Conservation (phyloP, 208 protist species). For the Crithidia mellificae region DNA sequence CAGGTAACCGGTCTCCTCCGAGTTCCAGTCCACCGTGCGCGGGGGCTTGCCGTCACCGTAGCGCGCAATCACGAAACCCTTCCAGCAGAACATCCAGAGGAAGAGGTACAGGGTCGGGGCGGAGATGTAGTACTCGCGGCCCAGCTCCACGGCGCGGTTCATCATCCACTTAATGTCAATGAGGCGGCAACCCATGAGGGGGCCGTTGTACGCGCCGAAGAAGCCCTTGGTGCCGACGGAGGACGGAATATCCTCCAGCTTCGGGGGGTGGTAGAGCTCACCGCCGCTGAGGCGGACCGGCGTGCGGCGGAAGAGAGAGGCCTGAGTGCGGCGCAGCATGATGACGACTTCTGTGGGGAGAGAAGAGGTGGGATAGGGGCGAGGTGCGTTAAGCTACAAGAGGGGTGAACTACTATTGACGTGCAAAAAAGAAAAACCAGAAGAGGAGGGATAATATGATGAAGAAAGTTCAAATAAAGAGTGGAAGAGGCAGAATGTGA, state of each 20-base stretch:
- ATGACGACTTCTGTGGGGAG: slow-evolving; percentile 3
- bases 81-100: slow-evolving; percentile 88
- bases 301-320: slow-evolving; percentile 72
- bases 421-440: background rate
- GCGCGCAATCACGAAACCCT: slow-evolving; percentile 67
- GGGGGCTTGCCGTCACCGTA: slow-evolving; percentile 87
- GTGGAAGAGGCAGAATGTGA: background rate
- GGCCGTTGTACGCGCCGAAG: slow-evolving; percentile 80
- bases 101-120: slow-evolving; percentile 80
- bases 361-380: background rate
- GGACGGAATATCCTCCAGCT: slow-evolving; percentile 74
- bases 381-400: background rate
- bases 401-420: background rate
- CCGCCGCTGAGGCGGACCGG: slow-evolving; percentile 69
- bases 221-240: slow-evolving; percentile 69
- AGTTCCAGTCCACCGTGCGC: slow-evolving; percentile 88
- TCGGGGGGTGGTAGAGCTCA: slow-evolving; percentile 83
- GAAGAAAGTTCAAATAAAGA: slow-evolving; percentile 1
- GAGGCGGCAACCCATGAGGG: slow-evolving; percentile 59
- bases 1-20: slow-evolving; percentile 79
- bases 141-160: slow-evolving; percentile 85
- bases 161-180: slow-evolving; percentile 92
- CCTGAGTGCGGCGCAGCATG: slow-evolving; percentile 84
- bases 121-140: slow-evolving; percentile 87
- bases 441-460: slow-evolving; percentile 5